Evolutionary conservation across 306 rosid species (phyloP).

Genomic region (Fragaria ananassa): DNA sequence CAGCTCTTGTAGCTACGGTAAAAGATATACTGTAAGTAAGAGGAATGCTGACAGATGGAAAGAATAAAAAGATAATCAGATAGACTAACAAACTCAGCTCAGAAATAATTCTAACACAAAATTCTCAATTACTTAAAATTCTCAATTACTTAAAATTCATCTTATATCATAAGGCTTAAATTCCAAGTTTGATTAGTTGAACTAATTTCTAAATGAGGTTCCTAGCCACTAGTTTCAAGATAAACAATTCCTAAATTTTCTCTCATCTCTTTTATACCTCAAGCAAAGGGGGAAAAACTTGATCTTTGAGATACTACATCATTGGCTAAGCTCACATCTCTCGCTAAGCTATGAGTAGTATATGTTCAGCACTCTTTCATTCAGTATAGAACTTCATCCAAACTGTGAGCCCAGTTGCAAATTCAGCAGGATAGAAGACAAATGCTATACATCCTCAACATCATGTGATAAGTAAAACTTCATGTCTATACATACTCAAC

Average conservation of each 20-base stretch:
- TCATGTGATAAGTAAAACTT: background rate
- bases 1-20: conserved; percentile 60
- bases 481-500: background rate
- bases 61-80: background rate
- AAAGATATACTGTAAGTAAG: conserved; percentile 15
- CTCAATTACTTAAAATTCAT: background rate
- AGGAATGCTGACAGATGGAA: background rate
- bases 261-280: background rate
- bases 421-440: background rate
- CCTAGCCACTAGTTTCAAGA: conserved; percentile 2
- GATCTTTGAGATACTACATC: background rate
- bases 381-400: background rate
- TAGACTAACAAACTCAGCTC: background rate
- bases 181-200: background rate
- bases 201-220: background rate
- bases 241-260: background rate
- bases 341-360: background rate
- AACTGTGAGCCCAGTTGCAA: background rate
- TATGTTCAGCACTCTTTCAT: background rate
- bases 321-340: background rate
- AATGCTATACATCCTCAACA: no score
- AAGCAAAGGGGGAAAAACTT: background rate
- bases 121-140: background rate
- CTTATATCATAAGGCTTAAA: background rate
- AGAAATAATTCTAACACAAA: background rate